Percentiles rank a stretch among this genome's conserved stretches.
These are phyloP conservation scores for Articulospora tetracladia DNA, from an alignment of 495 filamentous ascomycete species.

Conservation along the genomic window DNA sequence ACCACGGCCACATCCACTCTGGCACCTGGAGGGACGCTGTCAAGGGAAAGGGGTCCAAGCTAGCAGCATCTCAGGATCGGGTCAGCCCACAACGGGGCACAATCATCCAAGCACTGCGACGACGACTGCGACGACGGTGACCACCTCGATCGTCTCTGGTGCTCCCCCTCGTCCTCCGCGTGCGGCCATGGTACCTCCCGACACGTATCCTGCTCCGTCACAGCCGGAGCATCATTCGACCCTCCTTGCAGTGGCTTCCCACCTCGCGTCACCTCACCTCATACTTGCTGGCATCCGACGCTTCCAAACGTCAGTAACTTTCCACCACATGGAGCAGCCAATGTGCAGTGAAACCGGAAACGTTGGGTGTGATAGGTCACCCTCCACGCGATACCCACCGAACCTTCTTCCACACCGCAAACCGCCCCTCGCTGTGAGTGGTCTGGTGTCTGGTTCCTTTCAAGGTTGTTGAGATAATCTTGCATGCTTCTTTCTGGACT, in stretches of 20 bases:
- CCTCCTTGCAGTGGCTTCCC: background rate
- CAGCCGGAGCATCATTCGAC: background rate
- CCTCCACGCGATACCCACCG: background rate
- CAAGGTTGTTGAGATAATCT: constrained; percentile 1
- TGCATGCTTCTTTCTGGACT: background rate
- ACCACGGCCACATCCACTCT: no score
- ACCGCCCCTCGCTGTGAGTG: background rate
- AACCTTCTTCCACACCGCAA: constrained; percentile 2
- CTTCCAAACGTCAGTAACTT: background rate
- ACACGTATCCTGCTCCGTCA: background rate
- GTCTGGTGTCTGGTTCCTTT: background rate
- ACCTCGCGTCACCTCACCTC: background rate
- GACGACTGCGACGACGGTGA: background rate
- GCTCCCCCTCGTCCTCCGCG: background rate
- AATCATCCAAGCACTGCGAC: no score
- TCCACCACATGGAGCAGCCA: background rate
- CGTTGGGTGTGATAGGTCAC: constrained; percentile 1
- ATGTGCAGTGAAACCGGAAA: background rate
- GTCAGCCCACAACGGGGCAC: no score
- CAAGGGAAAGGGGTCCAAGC: no score
- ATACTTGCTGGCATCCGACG: background rate
- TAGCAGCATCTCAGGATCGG: background rate
- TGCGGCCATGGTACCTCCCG: background rate
- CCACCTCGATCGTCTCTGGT: background rate
- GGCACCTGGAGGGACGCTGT: no score